Percentiles rank a stretch among this genome's conserved stretches.
These are phyloP conservation scores for Tolypocladium endophyticum DNA, from an alignment of 2,329 filamentous ascomycete species.

Conservation along the genomic window DNA sequence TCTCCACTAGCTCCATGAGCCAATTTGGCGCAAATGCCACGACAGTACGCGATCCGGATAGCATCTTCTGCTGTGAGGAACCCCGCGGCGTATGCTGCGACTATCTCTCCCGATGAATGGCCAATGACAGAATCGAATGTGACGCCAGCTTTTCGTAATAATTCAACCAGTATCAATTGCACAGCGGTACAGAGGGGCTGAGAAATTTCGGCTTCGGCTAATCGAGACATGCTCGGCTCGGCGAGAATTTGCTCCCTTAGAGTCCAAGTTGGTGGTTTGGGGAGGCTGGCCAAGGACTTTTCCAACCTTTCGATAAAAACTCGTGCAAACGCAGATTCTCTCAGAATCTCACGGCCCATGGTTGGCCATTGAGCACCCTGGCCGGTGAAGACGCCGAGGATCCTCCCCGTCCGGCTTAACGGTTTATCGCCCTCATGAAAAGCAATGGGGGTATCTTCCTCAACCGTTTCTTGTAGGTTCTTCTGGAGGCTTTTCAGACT, in stretches of 20 bases:
- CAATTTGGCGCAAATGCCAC: slow-evolving; percentile 1
- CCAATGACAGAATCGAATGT: slow-evolving; percentile 21
- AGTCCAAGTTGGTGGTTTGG: slow-evolving; percentile 1
- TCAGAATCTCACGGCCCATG: slow-evolving; percentile 19
- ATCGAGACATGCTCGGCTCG: not conserved
- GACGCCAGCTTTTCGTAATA: slow-evolving; percentile 20
- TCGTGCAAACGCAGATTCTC: not conserved
- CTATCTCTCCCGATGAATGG: slow-evolving; percentile 31
- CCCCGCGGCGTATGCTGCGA: slow-evolving; percentile 27
- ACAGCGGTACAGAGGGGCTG: slow-evolving; percentile 23
- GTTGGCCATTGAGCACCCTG: slow-evolving; percentile 21
- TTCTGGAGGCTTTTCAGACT: not conserved
- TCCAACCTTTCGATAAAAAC: not conserved
- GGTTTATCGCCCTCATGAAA: not conserved
- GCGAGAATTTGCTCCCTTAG: not conserved
- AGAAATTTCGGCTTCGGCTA: slow-evolving; percentile 4
- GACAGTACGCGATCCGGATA: slow-evolving; percentile 3
- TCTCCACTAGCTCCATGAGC: not conserved
- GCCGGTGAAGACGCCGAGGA: slow-evolving; percentile 21
- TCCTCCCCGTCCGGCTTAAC: not conserved
- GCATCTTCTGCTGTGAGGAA: not conserved
- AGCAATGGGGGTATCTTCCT: not conserved
- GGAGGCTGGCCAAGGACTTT: not conserved
- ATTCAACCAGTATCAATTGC: slow-evolving; percentile 29
- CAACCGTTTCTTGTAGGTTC: not conserved